Evolutionary conservation across 2,329 filamentous ascomycete genomes (phyloP).

Genomic region (Penicillium sp.): DNA sequence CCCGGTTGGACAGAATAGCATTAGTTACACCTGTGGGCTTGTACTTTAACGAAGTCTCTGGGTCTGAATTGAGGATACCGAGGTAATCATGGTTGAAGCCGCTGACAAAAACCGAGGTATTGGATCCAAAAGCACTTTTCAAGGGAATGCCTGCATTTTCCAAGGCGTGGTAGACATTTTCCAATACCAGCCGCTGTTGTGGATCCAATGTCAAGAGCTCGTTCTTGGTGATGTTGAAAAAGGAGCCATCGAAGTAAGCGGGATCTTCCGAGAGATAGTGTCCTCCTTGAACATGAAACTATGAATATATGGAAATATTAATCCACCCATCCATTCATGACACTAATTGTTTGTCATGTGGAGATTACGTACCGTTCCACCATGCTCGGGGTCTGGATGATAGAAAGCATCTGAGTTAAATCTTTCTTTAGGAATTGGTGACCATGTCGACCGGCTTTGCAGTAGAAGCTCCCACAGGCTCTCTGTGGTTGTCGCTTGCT

Average conservation of each 20-base stretch:
- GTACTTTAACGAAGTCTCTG: slow-evolving; percentile 23
- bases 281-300: slow-evolving; percentile 24
- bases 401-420: slow-evolving; percentile 38
- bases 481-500: slow-evolving; percentile 34
- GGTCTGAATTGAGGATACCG: slow-evolving; percentile 24
- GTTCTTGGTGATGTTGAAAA: slow-evolving; percentile 32
- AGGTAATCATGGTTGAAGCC: slow-evolving; percentile 30
- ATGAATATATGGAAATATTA: background rate
- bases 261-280: slow-evolving; percentile 34
- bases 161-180: slow-evolving; percentile 36
- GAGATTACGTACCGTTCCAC: slow-evolving; percentile 29
- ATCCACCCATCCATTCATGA: no score
- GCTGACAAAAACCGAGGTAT: slow-evolving; percentile 28
- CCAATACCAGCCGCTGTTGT: slow-evolving; percentile 36
- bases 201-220: slow-evolving; percentile 34
- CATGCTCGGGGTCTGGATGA: slow-evolving; percentile 40
- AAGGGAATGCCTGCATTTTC: slow-evolving; percentile 32
- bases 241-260: slow-evolving; percentile 29
- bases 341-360: no score
- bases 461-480: slow-evolving; percentile 37
- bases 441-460: slow-evolving; percentile 30
- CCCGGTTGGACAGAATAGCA: slow-evolving; percentile 23
- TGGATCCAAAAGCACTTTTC: slow-evolving; percentile 24
- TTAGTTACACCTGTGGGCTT: slow-evolving; percentile 23
- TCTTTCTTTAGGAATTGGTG: slow-evolving; percentile 38